These are phyloP conservation scores for Rhodotorula kratochvilovae DNA, from an alignment of 768 basidiomycete species.

Conservation along the genomic window DNA sequence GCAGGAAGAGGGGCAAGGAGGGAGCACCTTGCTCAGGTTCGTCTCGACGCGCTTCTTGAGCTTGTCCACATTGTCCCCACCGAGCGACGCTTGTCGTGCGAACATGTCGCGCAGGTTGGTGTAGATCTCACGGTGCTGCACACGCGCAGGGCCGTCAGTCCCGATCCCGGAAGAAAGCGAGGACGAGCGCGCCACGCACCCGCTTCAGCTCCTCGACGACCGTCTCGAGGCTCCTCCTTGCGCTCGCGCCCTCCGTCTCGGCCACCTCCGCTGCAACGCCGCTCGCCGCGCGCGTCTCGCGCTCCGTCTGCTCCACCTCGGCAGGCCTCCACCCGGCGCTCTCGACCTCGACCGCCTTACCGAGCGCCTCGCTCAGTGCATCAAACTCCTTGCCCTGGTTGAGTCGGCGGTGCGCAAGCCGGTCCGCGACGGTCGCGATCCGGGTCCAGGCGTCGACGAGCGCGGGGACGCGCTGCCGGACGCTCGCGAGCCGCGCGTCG, in stretches of 20 bases:
- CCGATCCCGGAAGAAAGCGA: not conserved
- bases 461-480: slow-evolving; percentile 46
- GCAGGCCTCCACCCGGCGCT: slow-evolving; percentile 13
- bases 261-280: slow-evolving; percentile 52
- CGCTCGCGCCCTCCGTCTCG: slow-evolving; percentile 43
- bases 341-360: slow-evolving; percentile 54
- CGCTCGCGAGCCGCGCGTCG: slow-evolving; percentile 76
- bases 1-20: too few species aligned
- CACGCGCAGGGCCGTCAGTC: slow-evolving; percentile 28
- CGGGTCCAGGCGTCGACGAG: slow-evolving; percentile 89
- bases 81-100: slow-evolving; percentile 67
- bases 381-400: slow-evolving; percentile 66
- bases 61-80: slow-evolving; percentile 79
- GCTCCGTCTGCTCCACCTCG: slow-evolving; percentile 13
- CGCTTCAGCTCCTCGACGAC: slow-evolving; percentile 33
- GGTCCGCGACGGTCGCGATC: slow-evolving; percentile 78
- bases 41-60: slow-evolving; percentile 79
- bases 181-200: slow-evolving; percentile 32
- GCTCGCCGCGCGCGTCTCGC: slow-evolving; percentile 44
- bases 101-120: slow-evolving; percentile 31
- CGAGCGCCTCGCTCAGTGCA: slow-evolving; percentile 68
- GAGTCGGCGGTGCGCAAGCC: slow-evolving; percentile 82
- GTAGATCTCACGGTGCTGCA: slow-evolving; percentile 52
- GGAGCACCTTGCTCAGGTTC: slow-evolving; percentile 58
- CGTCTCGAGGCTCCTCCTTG: slow-evolving; percentile 43